Base-by-base conservation (phyloP, 352 stramenopile species). In the Pythium monospermum region DNA sequence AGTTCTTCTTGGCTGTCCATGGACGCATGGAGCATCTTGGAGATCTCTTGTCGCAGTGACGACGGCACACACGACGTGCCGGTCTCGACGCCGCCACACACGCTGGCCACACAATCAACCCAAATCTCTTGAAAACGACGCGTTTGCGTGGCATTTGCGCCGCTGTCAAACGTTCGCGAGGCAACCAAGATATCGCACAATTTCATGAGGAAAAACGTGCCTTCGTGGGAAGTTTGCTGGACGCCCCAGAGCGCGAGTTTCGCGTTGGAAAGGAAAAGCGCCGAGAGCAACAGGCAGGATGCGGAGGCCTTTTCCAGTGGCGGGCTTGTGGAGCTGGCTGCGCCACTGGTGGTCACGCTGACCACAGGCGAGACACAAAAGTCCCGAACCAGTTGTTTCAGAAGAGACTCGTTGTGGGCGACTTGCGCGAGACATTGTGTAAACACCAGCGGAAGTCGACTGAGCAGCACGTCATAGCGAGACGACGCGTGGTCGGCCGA, bases 381-480 rank as follows among this genome's bases (percentile, higher is more conserved):
- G 38, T 87, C 73, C 1, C 61, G 61, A 30, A 91, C 79, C 13
- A 92, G 54, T 23, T 78, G 72, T 69, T 88, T 78, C 8, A 91
- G 52, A 41, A 75, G 61, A 22, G 41, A 56, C 21, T 94, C 83
- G 35, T 91, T 74, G 16, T 57, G 58, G 27, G 89, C 82, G 27
- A 91, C 79, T 33, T 81, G 73, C 21, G 78, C 71, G 0, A 94
- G 62, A n/a, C 77, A 87, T 53, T 94, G 80, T n/a, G 83, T 92
- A 46, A 92, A 94, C 15, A 94, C 76, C 22, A 94, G 62, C 42
- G 83, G 73, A 28, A 91, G 59, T 8, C 80, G 81, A 38, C 73
- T 91, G 12, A 91, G 53, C 35, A 90, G 44, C 18, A 80, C 57
- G 22, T 73, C 59, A 22, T 71, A 79, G n/a, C 64, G 51, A 3